A percentile compares a stretch with the other conserved stretches of the same genome.
phyloP scores from a whole-genome alignment of 1,284 basidiomycete species.

The Malassezia globosa region DNA sequence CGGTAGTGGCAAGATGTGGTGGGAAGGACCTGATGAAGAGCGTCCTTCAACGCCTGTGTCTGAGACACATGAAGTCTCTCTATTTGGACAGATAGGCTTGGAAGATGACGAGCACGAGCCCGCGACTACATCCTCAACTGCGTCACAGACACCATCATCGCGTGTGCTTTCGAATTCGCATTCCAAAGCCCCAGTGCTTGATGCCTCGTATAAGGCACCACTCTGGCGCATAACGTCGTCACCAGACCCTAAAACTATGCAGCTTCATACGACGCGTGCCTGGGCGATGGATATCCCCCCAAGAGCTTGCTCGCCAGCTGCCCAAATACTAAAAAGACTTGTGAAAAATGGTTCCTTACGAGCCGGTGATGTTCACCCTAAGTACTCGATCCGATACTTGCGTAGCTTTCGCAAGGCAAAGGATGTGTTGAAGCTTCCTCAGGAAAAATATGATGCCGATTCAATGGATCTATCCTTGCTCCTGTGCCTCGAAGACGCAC shows the following conservation, averaged over 20 bases:
- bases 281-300: constrained; percentile 73
- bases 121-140: too few species aligned
- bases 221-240: constrained; percentile 46
- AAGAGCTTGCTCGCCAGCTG: constrained; percentile 17
- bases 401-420: constrained; percentile 26
- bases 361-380: constrained; percentile 22
- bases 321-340: constrained; percentile 16
- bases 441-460: neutral
- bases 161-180: too few species aligned
- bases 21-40: constrained; percentile 22
- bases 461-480: constrained; percentile 15
- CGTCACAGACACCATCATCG: neutral
- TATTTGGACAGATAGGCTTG: constrained; percentile 5
- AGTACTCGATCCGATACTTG: constrained; percentile 25
- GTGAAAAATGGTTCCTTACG: constrained; percentile 17
- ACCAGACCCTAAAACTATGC: constrained; percentile 45
- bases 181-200: neutral
- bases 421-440: neutral
- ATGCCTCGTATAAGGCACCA: constrained; percentile 19
- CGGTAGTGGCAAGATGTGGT: constrained; percentile 49
- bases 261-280: constrained; percentile 54
- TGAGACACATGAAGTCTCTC: constrained; percentile 3
- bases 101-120: neutral
- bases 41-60: constrained; percentile 10
- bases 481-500: constrained; percentile 19